Evolutionary conservation across 305 asterid genomes (phyloP), one percentile per base, ranked within the genome.

Genomic region (Fraxinus sp.): DNA sequence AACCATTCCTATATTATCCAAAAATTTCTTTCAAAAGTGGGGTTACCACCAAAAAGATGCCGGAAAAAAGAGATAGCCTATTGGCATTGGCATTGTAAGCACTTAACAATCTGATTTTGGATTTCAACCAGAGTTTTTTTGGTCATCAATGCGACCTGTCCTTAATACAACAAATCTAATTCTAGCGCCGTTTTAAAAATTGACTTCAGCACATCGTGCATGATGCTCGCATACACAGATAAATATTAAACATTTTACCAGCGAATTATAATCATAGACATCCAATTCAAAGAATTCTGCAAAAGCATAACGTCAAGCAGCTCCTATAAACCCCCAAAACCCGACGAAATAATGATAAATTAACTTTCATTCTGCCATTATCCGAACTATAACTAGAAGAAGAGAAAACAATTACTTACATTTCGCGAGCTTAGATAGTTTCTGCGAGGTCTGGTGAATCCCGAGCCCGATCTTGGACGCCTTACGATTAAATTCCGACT

Each of bases 401-500:
- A 74, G 24, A 30, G 1, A 70, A 26, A 5, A 49, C 0, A 43
- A 83, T 73, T 7, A 83, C 95, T 86, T 84, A 96, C 99, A 87
- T 89, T 93, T 90, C 4, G 98, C 97, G 81, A 96, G 97, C 92
- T 93, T 93, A 36, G 97, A 87, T 68, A 96, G 94, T 90, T 94
- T 96, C 89, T 92, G 97, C 59, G 98, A 96, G 20, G 98, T 93
- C 84, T 93, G 97, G 82, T 96, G 98, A 78, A 96, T 93, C 80
- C 93, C 97, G 16, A 89, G 86, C 59, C 97, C 95, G 75, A 96
- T 91, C 81, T 92, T 92, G 79, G 98, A 92, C 77, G 98, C 99
- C 89, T 92, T 91, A 59, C 87, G 85, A 77, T 90, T 92, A 79
- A 96, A 96, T 84, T 96, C 98, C 39, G 98, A 94, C 82, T 94